Base-by-base conservation (phyloP, 441 rosid species). In the Manihot esculenta region DNA sequence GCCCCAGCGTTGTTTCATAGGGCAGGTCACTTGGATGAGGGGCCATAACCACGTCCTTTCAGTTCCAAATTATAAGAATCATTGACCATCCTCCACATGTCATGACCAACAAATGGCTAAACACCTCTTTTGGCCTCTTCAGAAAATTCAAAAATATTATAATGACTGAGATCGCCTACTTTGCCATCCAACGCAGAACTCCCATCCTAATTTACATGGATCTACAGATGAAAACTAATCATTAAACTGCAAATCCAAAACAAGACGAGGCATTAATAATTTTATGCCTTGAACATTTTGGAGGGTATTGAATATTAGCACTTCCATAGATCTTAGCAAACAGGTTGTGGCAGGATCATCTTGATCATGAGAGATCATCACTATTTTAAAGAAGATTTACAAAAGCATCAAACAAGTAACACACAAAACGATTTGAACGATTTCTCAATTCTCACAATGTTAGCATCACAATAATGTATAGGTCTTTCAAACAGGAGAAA, bases 351-450 rank as follows among this genome's bases (percentile, higher is more conserved):
- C 33, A 1, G 14, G n/a, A 30, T 0, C 45, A 68, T 68, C 12
- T 24, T 6, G 58, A 18, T 26, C 23, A 10, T 30, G n/a, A 38
- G 35, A 23, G 35, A 68, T 17, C 2, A 24, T 23, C 7, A 1
- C 10, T 4, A 2, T 20, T n/a, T n/a, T 17, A 42, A 26, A 61
- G 7, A 8, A 42, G n/a, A 53, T n/a, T 10, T 33, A 60, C 12
- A 26, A 24, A 53, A 41, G 14, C 20, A 41, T 51, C 54, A 63
- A 45, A 6, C 57, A 59, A 3, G 30, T 51, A 26, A 13, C 54
- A 63, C 42, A 27, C 44, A 63, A 38, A n/a, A n/a, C n/a, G n/a
- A n/a, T n/a, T n/a, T n/a, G n/a, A 54, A 72, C 6, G 69, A 42
- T 55, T 20, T 15, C n/a, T n/a, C n/a, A n/a, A n/a, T 62, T 35